Evolutionary conservation across 176 grass and related monocot genomes (phyloP).

Genomic region (Bolboschoenus planiculmis): DNA sequence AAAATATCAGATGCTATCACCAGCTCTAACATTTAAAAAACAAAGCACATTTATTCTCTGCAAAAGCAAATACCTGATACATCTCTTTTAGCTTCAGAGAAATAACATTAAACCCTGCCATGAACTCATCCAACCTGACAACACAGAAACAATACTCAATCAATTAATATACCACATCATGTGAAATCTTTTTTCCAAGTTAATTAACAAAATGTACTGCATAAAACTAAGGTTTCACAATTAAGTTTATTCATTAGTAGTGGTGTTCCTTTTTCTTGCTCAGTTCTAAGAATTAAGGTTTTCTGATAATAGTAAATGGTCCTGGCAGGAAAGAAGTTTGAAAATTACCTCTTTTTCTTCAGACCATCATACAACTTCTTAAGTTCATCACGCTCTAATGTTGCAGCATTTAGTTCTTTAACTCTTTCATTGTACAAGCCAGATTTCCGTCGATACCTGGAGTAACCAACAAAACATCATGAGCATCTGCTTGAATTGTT

Average conservation of each 20-base stretch:
- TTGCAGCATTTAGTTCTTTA: constrained; percentile 72
- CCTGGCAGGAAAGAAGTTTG: background rate
- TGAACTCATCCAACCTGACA: constrained; percentile 97
- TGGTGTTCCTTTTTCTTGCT: background rate
- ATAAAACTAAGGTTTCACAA: background rate
- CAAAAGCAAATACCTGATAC: constrained; percentile 64
- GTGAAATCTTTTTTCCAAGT: background rate
- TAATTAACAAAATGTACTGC: background rate
- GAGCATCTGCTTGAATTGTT: background rate
- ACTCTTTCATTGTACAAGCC: constrained; percentile 59
- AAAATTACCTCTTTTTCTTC: constrained; percentile 66
- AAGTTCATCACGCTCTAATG: constrained; percentile 85
- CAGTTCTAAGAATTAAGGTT: background rate
- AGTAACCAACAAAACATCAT: constrained; percentile 22
- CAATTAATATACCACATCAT: background rate
- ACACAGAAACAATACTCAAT: constrained; percentile 7
- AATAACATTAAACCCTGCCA: constrained; percentile 91
- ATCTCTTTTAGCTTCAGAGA: constrained; percentile 98
- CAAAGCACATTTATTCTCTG: background rate
- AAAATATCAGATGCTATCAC: constrained; percentile 14
- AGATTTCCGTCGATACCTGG: constrained; percentile 68
- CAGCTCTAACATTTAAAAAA: background rate
- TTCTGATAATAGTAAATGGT: background rate
- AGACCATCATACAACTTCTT: constrained; percentile 75
- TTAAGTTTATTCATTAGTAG: background rate